A percentile compares a stretch with the other conserved stretches of the same genome.
Evolutionary conservation across 352 stramenopile genomes (phyloP).

Genomic region (Pythium rishiriense): DNA sequence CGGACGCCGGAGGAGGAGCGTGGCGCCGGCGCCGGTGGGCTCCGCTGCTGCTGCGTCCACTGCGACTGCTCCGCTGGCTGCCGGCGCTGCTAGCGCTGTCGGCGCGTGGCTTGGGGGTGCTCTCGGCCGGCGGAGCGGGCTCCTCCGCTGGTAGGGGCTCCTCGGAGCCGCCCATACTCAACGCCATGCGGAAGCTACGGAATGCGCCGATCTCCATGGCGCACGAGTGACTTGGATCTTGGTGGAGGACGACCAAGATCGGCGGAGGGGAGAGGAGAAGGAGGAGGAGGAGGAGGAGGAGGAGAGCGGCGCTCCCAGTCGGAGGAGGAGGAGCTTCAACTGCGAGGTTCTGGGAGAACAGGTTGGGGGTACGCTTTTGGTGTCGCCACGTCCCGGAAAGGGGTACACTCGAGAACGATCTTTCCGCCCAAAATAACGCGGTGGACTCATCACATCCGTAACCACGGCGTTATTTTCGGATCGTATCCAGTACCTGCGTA

Average conservation of each 20-base stretch:
- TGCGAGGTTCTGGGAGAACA: slow-evolving; percentile 5
- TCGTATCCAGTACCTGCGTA: neutral
- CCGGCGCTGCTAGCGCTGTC: slow-evolving; percentile 31
- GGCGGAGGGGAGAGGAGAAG: neutral
- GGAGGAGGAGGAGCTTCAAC: slow-evolving; percentile 7
- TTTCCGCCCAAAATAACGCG: neutral
- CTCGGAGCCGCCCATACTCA: slow-evolving; percentile 21
- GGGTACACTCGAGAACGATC: neutral
- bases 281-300: slow-evolving; percentile 7
- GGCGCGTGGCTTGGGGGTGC: slow-evolving; percentile 12
- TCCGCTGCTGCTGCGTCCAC: slow-evolving; percentile 12
- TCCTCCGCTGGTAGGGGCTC: slow-evolving; percentile 10
- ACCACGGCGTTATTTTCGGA: neutral
- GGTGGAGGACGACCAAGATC: too few relatives aligned
- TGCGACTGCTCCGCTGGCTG: slow-evolving; percentile 24
- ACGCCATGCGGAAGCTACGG: slow-evolving; percentile 33
- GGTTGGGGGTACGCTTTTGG: slow-evolving; percentile 2
- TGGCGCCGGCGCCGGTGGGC: slow-evolving; percentile 8
- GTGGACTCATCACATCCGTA: neutral
- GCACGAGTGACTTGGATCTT: neutral
- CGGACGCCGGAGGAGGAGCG: neutral
- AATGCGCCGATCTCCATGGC: slow-evolving; percentile 32
- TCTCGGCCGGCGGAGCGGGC: neutral
- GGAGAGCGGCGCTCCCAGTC: neutral
- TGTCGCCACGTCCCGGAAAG: neutral